phyloP scores from a whole-genome alignment of 495 filamentous ascomycete genomes.

The Elasticomyces elasticus region DNA sequence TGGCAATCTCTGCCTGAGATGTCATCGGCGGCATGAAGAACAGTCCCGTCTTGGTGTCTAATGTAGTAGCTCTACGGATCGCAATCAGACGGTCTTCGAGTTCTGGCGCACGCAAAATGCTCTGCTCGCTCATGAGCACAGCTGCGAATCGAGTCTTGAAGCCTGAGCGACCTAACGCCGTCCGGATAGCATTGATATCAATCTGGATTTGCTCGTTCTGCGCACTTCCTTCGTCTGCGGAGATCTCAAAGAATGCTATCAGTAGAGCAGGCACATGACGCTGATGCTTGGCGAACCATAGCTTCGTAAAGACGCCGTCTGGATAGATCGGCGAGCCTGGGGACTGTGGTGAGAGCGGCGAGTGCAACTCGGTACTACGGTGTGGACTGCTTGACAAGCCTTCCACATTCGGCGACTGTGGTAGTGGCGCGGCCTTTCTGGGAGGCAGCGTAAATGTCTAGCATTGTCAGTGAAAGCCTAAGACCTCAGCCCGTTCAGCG shows the following conservation, averaged over 20 bases:
- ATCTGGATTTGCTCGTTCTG: slow-evolving; percentile 81
- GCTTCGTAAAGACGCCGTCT: slow-evolving; percentile 70
- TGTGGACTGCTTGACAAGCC: slow-evolving; percentile 42
- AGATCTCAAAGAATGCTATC: slow-evolving; percentile 63
- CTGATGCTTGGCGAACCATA: slow-evolving; percentile 83
- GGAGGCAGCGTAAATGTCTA: slow-evolving; percentile 53
- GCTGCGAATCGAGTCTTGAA: slow-evolving; percentile 68
- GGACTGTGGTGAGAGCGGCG: slow-evolving; percentile 77
- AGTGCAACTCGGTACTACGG: slow-evolving; percentile 55
- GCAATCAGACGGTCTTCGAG: slow-evolving; percentile 65
- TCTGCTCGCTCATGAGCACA: slow-evolving; percentile 63
- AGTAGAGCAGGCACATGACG: slow-evolving; percentile 67
- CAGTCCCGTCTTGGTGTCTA: slow-evolving; percentile 66
- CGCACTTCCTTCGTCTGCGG: slow-evolving; percentile 56
- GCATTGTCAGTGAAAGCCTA: not conserved
- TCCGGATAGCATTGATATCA: slow-evolving; percentile 69
- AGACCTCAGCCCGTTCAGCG: slow-evolving; percentile 20
- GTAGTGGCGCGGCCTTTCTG: slow-evolving; percentile 52
- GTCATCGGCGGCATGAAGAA: slow-evolving; percentile 62
- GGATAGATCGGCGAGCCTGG: slow-evolving; percentile 71
- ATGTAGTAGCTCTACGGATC: slow-evolving; percentile 64
- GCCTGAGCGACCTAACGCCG: slow-evolving; percentile 52
- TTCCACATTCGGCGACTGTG: slow-evolving; percentile 27
- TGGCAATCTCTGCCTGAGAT: slow-evolving; percentile 48
- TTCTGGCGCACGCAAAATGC: slow-evolving; percentile 46